phyloP scores from a whole-genome alignment of 331 rosid genomes.

The Acacia concinna region DNA sequence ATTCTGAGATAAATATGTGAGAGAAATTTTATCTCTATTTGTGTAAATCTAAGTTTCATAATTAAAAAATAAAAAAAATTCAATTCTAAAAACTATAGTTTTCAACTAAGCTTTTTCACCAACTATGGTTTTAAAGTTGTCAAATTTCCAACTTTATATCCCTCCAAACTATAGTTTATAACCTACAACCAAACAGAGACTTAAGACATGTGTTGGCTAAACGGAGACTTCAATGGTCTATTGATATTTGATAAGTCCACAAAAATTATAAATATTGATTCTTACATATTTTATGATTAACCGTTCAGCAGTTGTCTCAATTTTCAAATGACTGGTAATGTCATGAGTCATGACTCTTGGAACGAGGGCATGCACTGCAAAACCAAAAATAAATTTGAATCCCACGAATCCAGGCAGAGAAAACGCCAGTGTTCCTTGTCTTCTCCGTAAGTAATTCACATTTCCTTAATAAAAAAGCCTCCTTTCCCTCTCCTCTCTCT shows the following conservation, averaged over 20 bases:
- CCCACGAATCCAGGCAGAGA: slow-evolving; percentile 35
- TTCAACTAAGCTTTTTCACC: no score
- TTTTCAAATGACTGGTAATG: background rate
- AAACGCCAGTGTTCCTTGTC: slow-evolving; percentile 16
- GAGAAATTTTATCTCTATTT: no score
- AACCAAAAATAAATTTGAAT: slow-evolving; percentile 35
- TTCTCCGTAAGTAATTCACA: slow-evolving; percentile 13
- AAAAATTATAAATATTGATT: background rate
- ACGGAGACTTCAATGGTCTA: background rate
- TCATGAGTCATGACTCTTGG: background rate
- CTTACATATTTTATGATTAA: background rate
- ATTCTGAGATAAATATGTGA: no score
- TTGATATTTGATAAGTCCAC: background rate
- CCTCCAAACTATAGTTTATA: no score
- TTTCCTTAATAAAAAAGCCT: slow-evolving; percentile 29
- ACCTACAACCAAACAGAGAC: no score
- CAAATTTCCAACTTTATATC: no score
- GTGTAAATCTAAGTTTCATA: no score
- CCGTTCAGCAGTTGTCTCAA: no score
- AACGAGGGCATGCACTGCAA: background rate
- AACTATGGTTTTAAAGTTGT: no score
- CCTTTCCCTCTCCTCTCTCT: slow-evolving; percentile 2
- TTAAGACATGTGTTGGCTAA: background rate
- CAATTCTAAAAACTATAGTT: no score
- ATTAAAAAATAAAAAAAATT: no score